Percentiles rank a stretch among this genome's conserved stretches.
Evolutionary conservation across 129 eudicot genomes (phyloP).

Genomic region (Chrysanthemum makinoi): DNA sequence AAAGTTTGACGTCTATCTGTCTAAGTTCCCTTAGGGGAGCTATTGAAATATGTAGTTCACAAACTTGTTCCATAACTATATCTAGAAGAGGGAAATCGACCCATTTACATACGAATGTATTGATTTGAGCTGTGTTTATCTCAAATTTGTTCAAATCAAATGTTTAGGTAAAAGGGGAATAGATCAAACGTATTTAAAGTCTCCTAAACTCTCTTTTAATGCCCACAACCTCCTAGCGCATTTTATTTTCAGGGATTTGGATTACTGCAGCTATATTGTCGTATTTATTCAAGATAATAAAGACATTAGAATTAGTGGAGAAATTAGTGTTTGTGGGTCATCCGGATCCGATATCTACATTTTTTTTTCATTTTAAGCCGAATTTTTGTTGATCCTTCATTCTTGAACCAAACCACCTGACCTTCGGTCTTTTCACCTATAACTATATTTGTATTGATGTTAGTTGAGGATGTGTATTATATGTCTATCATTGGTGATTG

Average conservation of each 20-base stretch:
- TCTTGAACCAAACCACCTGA: no score
- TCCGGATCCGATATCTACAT: no score
- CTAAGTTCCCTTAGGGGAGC: background rate
- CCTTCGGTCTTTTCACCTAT: background rate
- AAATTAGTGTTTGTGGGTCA: no score
- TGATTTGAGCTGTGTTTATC: background rate
- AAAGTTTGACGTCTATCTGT: background rate
- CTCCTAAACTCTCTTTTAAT: background rate
- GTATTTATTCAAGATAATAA: no score
- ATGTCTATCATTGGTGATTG: constrained; percentile 5
- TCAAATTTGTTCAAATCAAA: background rate
- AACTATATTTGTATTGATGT: background rate
- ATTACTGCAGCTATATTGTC: background rate
- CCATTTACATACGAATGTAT: background rate
- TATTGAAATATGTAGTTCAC: background rate
- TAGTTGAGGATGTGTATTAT: constrained; percentile 1
- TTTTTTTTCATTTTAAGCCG: no score
- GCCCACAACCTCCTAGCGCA: background rate
- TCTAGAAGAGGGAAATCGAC: background rate
- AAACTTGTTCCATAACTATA: background rate
- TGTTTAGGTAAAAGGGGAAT: background rate
- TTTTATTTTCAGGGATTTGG: background rate
- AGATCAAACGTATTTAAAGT: background rate
- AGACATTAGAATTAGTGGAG: no score
- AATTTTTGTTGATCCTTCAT: no score